Conservation (phyloP, 768 basidiomycete genomes). For the Paxillus involutus region DNA sequence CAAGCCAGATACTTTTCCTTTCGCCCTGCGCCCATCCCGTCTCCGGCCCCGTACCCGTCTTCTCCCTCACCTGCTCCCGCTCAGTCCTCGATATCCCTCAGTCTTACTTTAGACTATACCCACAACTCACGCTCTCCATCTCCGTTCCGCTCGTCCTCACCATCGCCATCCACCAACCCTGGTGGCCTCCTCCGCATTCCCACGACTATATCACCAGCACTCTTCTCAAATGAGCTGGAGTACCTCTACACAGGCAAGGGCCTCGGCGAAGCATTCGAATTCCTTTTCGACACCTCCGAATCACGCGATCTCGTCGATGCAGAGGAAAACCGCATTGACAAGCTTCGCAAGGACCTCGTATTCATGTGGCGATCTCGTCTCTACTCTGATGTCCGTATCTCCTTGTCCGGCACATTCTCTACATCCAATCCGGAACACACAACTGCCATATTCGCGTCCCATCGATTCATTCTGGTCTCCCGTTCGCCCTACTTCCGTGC, state of each 20-base stretch:
- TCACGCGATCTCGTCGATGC: constrained; percentile 43
- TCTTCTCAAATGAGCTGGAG: constrained; percentile 90
- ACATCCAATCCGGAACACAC: constrained; percentile 63
- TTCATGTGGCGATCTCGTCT: constrained; percentile 97
- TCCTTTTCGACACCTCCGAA: constrained; percentile 68
- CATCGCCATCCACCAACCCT: constrained; percentile 42
- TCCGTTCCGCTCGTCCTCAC: constrained; percentile 44
- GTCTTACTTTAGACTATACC: constrained; percentile 42
- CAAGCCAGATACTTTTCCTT: constrained; percentile 87
- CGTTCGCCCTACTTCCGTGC: constrained; percentile 86
- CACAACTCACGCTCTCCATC: constrained; percentile 46
- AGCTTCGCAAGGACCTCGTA: constrained; percentile 89
- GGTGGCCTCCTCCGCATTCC: constrained; percentile 58
- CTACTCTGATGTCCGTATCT: constrained; percentile 88
- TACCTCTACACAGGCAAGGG: constrained; percentile 94
- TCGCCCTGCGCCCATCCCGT: constrained; percentile 53
- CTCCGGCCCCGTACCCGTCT: constrained; percentile 49
- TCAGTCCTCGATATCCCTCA: constrained; percentile 62
- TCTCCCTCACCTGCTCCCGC: constrained; percentile 53
- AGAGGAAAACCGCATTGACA: constrained; percentile 67
- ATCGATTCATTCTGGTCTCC: constrained; percentile 90
- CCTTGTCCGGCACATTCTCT: constrained; percentile 69
- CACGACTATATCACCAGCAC: constrained; percentile 68
- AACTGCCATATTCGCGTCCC: constrained; percentile 86
- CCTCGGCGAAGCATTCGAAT: constrained; percentile 84